Base-by-base conservation (phyloP, 139 green algal species). In the Marvania coccoides region DNA sequence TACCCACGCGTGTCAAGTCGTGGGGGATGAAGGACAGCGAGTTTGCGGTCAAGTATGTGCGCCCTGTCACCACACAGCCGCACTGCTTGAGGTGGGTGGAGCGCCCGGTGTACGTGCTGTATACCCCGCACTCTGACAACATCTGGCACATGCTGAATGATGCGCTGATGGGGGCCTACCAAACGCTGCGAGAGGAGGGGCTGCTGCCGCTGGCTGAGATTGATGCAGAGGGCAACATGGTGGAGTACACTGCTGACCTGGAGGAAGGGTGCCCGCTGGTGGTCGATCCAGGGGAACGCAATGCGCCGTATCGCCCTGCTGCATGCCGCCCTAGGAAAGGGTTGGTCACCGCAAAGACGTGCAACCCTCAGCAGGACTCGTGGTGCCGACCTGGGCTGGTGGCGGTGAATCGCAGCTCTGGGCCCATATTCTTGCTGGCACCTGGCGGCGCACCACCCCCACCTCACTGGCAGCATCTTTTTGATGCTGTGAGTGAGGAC, bases 141-240 rank as follows among this genome's bases (percentile, higher is more conserved):
- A 70, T 75, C 53, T 79, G 72, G 72, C 72, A 79, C 61, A 70
- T 38, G 7, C 73, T 47, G 60, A 75, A 74, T 23, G 72, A 79
- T 37, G 72, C 58, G 30, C 58, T 79, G 2, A 74, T 74, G 65
- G 58, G 56, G 9, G 58, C 48, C 1, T 79, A 74, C 61, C 65
- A 79, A 58, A 73, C 72, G 8, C 38, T 79, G 47, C 46, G 72
- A 5, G 72, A 79, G 40, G 54, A 70, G 38, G 72, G 72, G 6
- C 23, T 58, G 28, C 72, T 79, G 63, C 72, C 72, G 24, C 48
- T 79, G 24, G 65, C 47, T n/a, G 64, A 79, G 35, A 47, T 79
- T 3, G 65, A 79, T 31, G 31, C 23, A 4, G 14, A 47, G 13
- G 64, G 65, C 39, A 60, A 78, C 37, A 66, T 72, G 26, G 33